phyloP scores from a whole-genome alignment of 2,329 filamentous ascomycete genomes.

The Teratosphaeria viscida region DNA sequence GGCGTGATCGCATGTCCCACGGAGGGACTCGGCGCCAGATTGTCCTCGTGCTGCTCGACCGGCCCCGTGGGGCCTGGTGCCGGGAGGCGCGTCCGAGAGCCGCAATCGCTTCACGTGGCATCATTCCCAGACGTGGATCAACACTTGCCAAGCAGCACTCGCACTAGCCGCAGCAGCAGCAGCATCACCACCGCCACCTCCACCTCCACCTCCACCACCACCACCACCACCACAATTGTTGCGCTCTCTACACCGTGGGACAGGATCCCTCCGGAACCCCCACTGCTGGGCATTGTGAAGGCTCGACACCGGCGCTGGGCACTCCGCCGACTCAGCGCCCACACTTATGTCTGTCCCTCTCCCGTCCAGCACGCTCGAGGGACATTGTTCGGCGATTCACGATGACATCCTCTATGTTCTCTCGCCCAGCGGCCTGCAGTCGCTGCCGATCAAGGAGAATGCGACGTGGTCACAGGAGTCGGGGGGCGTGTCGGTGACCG shows the following conservation, averaged over 20 bases:
- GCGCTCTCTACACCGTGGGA: neutral
- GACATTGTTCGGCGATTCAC: constrained; percentile 72
- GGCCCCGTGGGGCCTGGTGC: neutral
- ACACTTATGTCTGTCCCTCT: constrained; percentile 58
- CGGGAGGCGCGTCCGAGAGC: neutral
- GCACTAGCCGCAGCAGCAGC: neutral
- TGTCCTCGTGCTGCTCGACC: neutral
- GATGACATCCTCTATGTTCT: constrained; percentile 79
- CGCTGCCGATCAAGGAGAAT: constrained; percentile 56
- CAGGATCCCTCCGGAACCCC: neutral
- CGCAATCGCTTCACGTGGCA: neutral
- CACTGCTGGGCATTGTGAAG: neutral
- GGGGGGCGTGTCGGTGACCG: constrained; percentile 59
- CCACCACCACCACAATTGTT: no score
- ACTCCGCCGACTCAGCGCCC: neutral
- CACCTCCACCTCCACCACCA: neutral
- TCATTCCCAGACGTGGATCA: neutral
- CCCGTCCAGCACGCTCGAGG: constrained; percentile 58
- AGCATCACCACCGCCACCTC: neutral
- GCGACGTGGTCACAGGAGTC: constrained; percentile 60
- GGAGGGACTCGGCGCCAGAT: neutral
- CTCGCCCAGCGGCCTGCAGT: constrained; percentile 63
- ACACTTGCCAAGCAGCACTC: neutral
- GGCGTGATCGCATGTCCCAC: neutral
- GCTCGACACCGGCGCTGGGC: neutral